Base-by-base conservation (phyloP, 2,329 filamentous ascomycete genomes). In the Zarea fungicola region DNA sequence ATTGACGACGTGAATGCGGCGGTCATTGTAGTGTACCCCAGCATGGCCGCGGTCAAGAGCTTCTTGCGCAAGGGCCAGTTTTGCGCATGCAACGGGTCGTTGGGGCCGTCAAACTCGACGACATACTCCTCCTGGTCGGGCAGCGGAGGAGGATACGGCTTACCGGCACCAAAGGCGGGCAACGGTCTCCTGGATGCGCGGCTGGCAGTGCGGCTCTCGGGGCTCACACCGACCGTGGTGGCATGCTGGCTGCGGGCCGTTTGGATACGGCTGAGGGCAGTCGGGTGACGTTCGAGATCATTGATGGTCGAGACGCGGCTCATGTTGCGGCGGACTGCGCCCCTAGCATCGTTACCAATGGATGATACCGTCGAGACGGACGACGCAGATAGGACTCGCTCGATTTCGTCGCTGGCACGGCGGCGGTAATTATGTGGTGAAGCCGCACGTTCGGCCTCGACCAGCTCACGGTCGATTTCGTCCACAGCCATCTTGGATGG, bases 21-120 rank as follows among this genome's bases (percentile, higher is more conserved):
- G 2, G 80, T 79, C 58, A 90, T 72, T 16, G 87, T 89, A 13
- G 85, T 88, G 59, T 83, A 90, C 14, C 83, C 86, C 35, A 91
- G 71, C 58, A 89, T 83, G 34, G 75, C 74, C 18, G 82, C 80
- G 0, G 84, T 87, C 5, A 78, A 58, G 32, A 89, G 42, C 81
- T 95, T 96, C 72, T 87, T 91, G 62, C 71, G 79, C 47, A 87
- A 61, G 0, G 86, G 77, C 90, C 90, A 96, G 64, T 96, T 96
- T 69, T 92, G 87, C 1, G 89, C 85, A 65, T 95, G 89, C 52
- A 91, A 62, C 3, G 89, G 89, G 60, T 96, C 90, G 55, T 90
- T 77, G 1, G 82, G 84, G 0, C 89, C 90, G 57, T 91, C 85
- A 61, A 95, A 96, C 65, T 89, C 87, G 36, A 91, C 87, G 0